Evolutionary conservation across 805 yeast species (phyloP).

Genomic region (Yarrowia alimentaria): DNA sequence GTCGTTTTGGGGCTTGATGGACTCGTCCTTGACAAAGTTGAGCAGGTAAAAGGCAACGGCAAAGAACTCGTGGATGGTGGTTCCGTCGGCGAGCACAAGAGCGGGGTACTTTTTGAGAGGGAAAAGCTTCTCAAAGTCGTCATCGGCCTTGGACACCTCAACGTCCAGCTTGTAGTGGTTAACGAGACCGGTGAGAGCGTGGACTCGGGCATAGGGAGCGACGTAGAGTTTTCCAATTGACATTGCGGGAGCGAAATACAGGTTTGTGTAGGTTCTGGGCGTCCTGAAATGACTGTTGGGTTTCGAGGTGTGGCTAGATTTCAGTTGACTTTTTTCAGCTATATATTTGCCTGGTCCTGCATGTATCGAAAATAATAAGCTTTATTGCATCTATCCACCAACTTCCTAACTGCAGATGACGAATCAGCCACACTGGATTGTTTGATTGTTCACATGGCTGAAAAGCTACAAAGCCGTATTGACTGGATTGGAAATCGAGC

Average conservation of each 20-base stretch:
- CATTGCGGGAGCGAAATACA: neutral
- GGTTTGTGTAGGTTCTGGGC: too few species aligned
- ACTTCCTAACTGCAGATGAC: too few species aligned
- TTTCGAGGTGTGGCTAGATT: too few species aligned
- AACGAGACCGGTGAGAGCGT: conserved; percentile 39
- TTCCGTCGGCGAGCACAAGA: conserved; percentile 64
- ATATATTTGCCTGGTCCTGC: too few species aligned
- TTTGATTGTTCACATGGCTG: too few species aligned
- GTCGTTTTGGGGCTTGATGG: conserved; percentile 21
- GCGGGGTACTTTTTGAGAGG: conserved; percentile 61
- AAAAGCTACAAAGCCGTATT: too few species aligned
- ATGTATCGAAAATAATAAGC: too few species aligned
- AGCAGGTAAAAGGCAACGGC: conserved; percentile 55
- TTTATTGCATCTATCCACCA: too few species aligned
- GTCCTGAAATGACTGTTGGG: too few species aligned
- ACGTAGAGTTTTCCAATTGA: conserved; percentile 25
- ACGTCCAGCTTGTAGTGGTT: conserved; percentile 60
- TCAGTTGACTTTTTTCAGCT: too few species aligned
- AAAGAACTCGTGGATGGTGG: conserved; percentile 59
- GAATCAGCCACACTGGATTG: too few species aligned
- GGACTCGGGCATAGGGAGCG: conserved; percentile 31
- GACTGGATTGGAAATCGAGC: too few species aligned
- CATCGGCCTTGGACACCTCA: conserved; percentile 45
- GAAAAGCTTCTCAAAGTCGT: conserved; percentile 49
- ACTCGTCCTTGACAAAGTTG: conserved; percentile 25